Conservation (phyloP, 768 basidiomycete genomes). For the Rhodosporidiobolus sp. region DNA sequence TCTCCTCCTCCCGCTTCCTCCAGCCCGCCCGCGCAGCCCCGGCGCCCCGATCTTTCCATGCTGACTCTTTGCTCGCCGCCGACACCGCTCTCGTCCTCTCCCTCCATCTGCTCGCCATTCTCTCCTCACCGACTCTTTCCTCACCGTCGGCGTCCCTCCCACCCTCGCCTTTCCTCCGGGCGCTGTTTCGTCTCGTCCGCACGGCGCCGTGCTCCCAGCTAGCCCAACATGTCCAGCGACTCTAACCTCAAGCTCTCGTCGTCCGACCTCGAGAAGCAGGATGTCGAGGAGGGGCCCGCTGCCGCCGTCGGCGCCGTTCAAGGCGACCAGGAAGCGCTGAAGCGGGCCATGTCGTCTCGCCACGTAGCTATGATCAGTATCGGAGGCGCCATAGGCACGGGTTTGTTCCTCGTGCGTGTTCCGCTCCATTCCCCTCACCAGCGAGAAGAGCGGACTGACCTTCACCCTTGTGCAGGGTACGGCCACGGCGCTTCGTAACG, state of each 20-base stretch:
- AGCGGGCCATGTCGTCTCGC: neutral
- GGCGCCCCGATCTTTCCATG: too few relatives aligned
- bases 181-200: too few relatives aligned
- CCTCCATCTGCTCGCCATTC: too few relatives aligned
- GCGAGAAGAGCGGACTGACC: neutral
- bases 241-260: neutral
- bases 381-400: conserved; percentile 5
- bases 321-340: neutral
- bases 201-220: too few relatives aligned
- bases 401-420: conserved; percentile 1
- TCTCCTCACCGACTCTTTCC: too few relatives aligned
- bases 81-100: too few relatives aligned
- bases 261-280: neutral
- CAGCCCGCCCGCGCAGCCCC: too few relatives aligned
- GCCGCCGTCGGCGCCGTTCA: neutral
- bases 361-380: neutral
- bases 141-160: too few relatives aligned
- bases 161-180: too few relatives aligned
- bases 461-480: conserved; percentile 55
- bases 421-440: too few relatives aligned
- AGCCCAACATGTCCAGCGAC: neutral
- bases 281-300: neutral
- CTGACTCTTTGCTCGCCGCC: too few relatives aligned
- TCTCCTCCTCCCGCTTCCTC: too few relatives aligned
- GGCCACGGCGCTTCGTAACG: conserved; percentile 54